phyloP scores from a whole-genome alignment of 345 rosid species.

The Stellera chamaejasme region DNA sequence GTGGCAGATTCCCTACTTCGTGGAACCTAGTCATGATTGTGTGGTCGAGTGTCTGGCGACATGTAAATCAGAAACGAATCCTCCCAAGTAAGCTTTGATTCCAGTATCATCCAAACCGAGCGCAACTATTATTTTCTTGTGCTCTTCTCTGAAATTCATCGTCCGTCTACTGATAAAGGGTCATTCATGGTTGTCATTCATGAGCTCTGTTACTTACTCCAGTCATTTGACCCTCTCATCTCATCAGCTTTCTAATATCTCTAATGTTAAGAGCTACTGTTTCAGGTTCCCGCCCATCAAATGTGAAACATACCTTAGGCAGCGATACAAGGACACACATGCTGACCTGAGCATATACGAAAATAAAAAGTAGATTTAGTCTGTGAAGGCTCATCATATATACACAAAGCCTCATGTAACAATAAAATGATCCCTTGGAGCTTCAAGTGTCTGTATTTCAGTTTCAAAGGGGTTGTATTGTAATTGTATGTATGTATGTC shows the following conservation, averaged over 20 bases:
- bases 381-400: too few relatives aligned
- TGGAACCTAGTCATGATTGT: conserved; percentile 84
- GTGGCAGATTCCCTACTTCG: conserved; percentile 70
- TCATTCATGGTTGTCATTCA: too few relatives aligned
- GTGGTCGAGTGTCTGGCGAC: conserved; percentile 88
- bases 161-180: too few relatives aligned
- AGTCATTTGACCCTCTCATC: too few relatives aligned
- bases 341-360: conserved; percentile 45
- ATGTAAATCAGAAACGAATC: conserved; percentile 61
- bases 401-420: too few relatives aligned
- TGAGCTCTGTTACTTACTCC: too few relatives aligned
- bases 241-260: conserved; percentile 7
- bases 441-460: too few relatives aligned
- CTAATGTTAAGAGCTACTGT: conserved; percentile 11
- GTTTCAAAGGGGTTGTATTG: too few relatives aligned
- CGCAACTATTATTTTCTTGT: too few relatives aligned
- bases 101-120: background rate
- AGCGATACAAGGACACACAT: conserved; percentile 68
- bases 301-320: conserved; percentile 56
- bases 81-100: conserved; percentile 60
- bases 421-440: too few relatives aligned
- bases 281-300: conserved; percentile 61
- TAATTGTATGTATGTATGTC: too few relatives aligned
- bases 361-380: conserved; percentile 20
- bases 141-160: too few relatives aligned